Conservation (phyloP, 129 eudicot genomes). For the Saussurea involucrata region DNA sequence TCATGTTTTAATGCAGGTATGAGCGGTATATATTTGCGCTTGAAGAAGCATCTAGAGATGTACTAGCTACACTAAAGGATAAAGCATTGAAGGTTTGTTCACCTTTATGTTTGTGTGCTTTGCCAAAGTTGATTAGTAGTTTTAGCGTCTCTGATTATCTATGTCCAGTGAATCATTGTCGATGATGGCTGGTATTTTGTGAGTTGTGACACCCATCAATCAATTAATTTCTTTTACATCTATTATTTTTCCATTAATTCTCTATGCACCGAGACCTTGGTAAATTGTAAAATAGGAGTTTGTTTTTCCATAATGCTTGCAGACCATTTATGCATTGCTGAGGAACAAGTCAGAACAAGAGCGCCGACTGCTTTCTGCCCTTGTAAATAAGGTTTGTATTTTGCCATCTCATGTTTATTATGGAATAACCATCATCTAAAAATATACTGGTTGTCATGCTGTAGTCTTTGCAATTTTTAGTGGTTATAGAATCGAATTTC, state of each 20-base stretch:
- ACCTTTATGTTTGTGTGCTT: conserved; percentile 7
- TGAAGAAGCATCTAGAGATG: conserved; percentile 93
- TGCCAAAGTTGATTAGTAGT: background rate
- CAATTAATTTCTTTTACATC: background rate
- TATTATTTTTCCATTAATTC: background rate
- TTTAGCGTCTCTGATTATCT: background rate
- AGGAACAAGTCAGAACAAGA: conserved; percentile 95
- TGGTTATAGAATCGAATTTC: conserved; percentile 1
- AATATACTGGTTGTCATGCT: background rate
- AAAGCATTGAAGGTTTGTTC: conserved; percentile 75
- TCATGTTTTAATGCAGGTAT: conserved; percentile 49
- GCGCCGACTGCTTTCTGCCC: conserved; percentile 75
- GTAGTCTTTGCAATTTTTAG: background rate
- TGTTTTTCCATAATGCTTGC: conserved; percentile 13
- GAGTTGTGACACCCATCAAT: background rate
- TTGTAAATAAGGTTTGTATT: conserved; percentile 78
- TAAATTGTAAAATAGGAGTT: background rate
- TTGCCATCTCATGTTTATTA: background rate
- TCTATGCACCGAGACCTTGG: background rate
- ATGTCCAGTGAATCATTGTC: background rate
- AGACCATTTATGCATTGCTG: conserved; percentile 79
- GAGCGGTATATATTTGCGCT: conserved; percentile 77
- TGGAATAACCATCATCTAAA: background rate
- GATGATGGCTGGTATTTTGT: background rate
- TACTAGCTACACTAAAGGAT: conserved; percentile 75